These are phyloP conservation scores for Geranomyces variabilis DNA, from an alignment of 192 early-diverging fungal species.

Conservation along the genomic window DNA sequence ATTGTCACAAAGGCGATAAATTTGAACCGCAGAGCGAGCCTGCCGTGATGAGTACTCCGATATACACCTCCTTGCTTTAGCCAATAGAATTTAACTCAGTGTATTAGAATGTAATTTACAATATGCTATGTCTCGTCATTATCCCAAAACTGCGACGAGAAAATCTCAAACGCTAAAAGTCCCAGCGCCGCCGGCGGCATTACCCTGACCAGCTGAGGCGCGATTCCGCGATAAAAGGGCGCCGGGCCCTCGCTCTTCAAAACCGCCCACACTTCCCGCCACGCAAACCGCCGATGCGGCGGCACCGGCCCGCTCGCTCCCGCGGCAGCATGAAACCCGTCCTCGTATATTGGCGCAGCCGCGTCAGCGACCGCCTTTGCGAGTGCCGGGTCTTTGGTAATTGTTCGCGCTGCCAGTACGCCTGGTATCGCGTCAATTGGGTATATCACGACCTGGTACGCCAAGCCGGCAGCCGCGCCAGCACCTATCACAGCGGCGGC, in stretches of 20 bases:
- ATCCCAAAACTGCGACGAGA: conserved; percentile 46
- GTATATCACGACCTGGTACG: conserved; percentile 49
- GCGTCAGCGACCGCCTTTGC: conserved; percentile 28
- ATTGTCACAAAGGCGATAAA: conserved; percentile 28
- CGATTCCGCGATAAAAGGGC: conserved; percentile 53
- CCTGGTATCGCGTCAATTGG: conserved; percentile 48
- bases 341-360: conserved; percentile 26
- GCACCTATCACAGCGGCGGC: conserved; percentile 44
- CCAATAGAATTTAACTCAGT: too few species aligned
- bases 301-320: neutral
- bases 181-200: conserved; percentile 56
- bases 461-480: conserved; percentile 51
- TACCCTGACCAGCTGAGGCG: conserved; percentile 47
- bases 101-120: too few species aligned
- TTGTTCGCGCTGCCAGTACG: neutral
- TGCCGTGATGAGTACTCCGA: too few species aligned
- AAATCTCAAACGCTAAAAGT: conserved; percentile 56
- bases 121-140: conserved; percentile 34
- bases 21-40: too few species aligned
- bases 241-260: conserved; percentile 34
- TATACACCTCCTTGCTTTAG: too few species aligned
- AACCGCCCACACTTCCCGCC: conserved; percentile 32
- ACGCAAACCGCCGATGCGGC: conserved; percentile 8
- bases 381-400: neutral
- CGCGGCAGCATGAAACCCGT: conserved; percentile 27